phyloP scores from a whole-genome alignment of 2,329 filamentous ascomycete genomes.

The Penicillium sp. region DNA sequence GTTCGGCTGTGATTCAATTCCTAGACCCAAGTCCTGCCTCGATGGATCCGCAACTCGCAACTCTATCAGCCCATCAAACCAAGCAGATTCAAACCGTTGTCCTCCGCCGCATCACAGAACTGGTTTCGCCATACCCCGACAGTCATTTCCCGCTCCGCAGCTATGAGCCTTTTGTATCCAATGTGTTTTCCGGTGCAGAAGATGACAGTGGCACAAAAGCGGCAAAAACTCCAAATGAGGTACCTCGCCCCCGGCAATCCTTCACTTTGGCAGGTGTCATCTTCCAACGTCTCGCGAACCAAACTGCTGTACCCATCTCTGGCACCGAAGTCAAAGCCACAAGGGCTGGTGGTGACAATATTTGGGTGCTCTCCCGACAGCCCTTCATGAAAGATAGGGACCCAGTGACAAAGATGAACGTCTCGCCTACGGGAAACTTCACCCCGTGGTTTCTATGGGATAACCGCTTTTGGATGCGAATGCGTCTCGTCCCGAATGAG shows the following conservation, averaged over 20 bases:
- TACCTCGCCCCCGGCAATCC: conserved; percentile 35
- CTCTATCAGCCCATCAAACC: conserved; percentile 8
- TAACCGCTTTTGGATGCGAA: conserved; percentile 57
- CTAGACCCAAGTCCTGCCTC: conserved; percentile 15
- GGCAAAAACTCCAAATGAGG: neutral
- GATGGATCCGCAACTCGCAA: conserved; percentile 12
- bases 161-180: conserved; percentile 42
- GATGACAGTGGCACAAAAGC: neutral
- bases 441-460: conserved; percentile 49
- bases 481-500: conserved; percentile 35
- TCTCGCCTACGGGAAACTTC: conserved; percentile 11
- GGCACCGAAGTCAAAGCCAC: neutral
- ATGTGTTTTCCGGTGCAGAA: conserved; percentile 41
- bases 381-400: conserved; percentile 35
- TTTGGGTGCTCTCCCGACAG: conserved; percentile 42
- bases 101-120: conserved; percentile 50
- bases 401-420: conserved; percentile 21
- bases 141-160: conserved; percentile 46
- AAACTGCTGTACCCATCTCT: neutral
- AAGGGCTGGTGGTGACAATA: conserved; percentile 19
- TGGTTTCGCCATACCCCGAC: conserved; percentile 49
- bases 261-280: conserved; percentile 54
- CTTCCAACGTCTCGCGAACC: conserved; percentile 42
- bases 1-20: conserved; percentile 36
- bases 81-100: conserved; percentile 44